These are phyloP conservation scores for Microbotryum intermedium DNA, from an alignment of 1,284 basidiomycete species.

Conservation along the genomic window DNA sequence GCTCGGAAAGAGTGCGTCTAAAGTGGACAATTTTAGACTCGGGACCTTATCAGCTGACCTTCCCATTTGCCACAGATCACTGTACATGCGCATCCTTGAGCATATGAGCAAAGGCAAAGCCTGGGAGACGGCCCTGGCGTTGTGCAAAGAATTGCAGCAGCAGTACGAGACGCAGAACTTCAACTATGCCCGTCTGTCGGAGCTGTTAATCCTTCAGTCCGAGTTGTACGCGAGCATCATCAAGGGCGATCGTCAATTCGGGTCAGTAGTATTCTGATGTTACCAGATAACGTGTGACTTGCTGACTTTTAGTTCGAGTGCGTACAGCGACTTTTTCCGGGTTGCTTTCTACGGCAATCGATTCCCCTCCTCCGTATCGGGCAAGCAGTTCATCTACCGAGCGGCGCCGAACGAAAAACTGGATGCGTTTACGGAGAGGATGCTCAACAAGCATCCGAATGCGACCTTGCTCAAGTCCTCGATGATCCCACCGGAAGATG, in stretches of 20 bases:
- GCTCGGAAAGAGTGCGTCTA: constrained; percentile 64
- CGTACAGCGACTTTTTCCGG: constrained; percentile 65
- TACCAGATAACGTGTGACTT: not conserved
- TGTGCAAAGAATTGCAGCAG: constrained; percentile 68
- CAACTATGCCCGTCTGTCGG: constrained; percentile 74
- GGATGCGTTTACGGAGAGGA: constrained; percentile 72
- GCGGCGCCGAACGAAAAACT: constrained; percentile 86
- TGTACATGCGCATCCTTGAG: constrained; percentile 40
- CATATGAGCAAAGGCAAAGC: constrained; percentile 72
- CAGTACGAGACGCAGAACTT: constrained; percentile 81
- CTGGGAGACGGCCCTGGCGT: constrained; percentile 86
- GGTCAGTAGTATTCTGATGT: constrained; percentile 7
- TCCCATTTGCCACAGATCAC: constrained; percentile 3
- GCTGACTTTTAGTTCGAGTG: not conserved
- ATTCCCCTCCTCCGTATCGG: constrained; percentile 71
- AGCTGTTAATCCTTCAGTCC: constrained; percentile 76
- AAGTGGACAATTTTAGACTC: not conserved
- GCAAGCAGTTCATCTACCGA: constrained; percentile 84
- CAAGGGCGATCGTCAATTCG: constrained; percentile 28
- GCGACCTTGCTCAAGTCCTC: constrained; percentile 53
- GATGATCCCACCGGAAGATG: constrained; percentile 69
- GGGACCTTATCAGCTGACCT: not conserved
- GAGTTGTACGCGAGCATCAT: constrained; percentile 38
- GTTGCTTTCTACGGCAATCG: constrained; percentile 79
- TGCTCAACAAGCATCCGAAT: constrained; percentile 84